Evolutionary conservation across 768 basidiomycete species (phyloP), one percentile per base, ranked within the genome.

Genomic region (Macrolepiota dolichaula): DNA sequence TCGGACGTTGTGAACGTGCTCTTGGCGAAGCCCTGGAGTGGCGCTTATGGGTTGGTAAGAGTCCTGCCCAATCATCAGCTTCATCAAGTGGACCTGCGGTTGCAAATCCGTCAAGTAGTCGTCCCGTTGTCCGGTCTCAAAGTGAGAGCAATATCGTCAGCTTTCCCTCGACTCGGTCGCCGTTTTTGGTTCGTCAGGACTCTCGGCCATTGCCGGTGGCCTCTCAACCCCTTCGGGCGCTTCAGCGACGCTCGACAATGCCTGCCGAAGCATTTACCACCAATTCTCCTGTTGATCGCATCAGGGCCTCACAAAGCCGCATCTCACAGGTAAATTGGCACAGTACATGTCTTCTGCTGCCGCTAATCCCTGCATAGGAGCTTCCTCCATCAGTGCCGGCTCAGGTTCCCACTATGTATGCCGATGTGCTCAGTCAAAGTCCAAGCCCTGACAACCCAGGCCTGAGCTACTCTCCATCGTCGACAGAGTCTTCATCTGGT

Each of bases 21-120:
- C 84, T 98, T 44, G 91, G 94, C 24, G 86, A 87, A 70, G 88
- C 92, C 9, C 82, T 96, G 19, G 87, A 88, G 62, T 96, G 92
- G 92, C 84, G 91, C n/a, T 84, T 96, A 24, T 95, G 93, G 92
- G 92, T 96, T 42, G 92, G 92, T 59, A 93, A 93, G 74, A 75
- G 78, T 59, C 67, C 81, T 50, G 56, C 66, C 13, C 42, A 62
- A 32, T 44, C 70, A 32, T 44, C 70, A 13, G 47, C 71, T 19
- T 49, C 69, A 36, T 60, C 69, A 13, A 51, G 71, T 22, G 49
- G 71, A 47, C 13, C 70, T 4, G 47, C 71, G 13, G 44, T 67
- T 13, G 42, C 67, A 40, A 47, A 32, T 27, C n/a, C 56, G 15
- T 17, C 71, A 50, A 63, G 68, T 12, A 61, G 63, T 36, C 79